Base-by-base conservation (phyloP, 1,139 yeast species). In the Entelexis paramagnoliae region DNA sequence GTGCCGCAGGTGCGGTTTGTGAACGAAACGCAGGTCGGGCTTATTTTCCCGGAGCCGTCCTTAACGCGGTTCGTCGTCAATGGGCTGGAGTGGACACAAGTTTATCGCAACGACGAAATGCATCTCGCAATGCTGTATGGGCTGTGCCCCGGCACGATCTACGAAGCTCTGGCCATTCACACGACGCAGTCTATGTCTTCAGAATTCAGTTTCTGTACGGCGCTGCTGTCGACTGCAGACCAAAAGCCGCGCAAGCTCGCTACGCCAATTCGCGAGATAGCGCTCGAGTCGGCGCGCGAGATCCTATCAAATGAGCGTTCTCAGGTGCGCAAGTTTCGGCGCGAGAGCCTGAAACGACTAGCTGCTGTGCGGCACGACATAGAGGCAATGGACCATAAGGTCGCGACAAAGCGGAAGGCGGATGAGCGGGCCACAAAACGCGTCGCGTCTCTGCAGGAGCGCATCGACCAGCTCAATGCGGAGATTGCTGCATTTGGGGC, bases 271-370 rank as follows among this genome's bases (percentile, higher is more conserved):
- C 58, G 67, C 33, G 58, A 64, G 35, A 72, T 69, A 46, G 65
- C 71, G 1, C 59, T 68, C 20, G 64, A 68, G 13, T 63, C 68
- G 5, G 63, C 69, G 3, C 64, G 63, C 41, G 62, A 59, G 55
- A 60, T 63, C 16, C 59, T 69, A 10, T 63, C 66, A 2, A 68
- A 66, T 30, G 68, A 66, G 46, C 67, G 66, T 47, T 59, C 62
- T 20, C 58, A 63, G 30, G 56, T 65, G 39, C 69, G 69, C 46
- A 60, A 63, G 46, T 33, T 56, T 24, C 60, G 66, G 10, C 64
- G 66, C 43, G 72, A 69, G 36, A 64, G 67, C 51, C 53, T 66
- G 34, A 68, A 68, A 53, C 60, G 64, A 26, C 59, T 68, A 17
- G 59, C 66, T 3, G 50, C 62, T 2, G 56, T 69, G 32, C 58